phyloP scores from a whole-genome alignment of 768 basidiomycete species.

The Cystobasidium onofrii region DNA sequence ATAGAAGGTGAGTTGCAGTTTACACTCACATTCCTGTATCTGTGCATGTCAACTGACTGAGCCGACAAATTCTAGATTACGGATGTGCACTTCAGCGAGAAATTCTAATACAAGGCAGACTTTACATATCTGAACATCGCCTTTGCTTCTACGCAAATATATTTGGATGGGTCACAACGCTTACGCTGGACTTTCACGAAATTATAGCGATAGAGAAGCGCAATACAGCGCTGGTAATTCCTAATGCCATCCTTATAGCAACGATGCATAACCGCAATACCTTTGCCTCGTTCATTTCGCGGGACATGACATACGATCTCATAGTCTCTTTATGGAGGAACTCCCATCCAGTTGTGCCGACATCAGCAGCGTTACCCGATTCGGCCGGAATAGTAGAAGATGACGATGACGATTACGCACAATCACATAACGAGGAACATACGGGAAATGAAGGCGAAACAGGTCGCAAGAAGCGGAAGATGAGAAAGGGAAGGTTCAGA shows the following conservation, averaged over 20 bases:
- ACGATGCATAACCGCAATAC: constrained; percentile 78
- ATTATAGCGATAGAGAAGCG: constrained; percentile 82
- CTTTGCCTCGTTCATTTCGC: constrained; percentile 90
- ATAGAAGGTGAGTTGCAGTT: constrained; percentile 70
- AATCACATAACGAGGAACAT: constrained; percentile 26
- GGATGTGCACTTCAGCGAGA: constrained; percentile 94
- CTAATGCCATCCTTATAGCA: constrained; percentile 85
- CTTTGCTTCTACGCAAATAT: constrained; percentile 99
- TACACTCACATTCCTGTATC: background rate
- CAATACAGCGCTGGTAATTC: constrained; percentile 96
- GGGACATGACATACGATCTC: constrained; percentile 93
- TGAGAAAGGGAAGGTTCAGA: constrained; percentile 14
- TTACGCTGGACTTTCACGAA: constrained; percentile 79
- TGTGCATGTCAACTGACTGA: background rate
- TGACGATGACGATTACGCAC: constrained; percentile 10
- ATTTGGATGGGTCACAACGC: constrained; percentile 94
- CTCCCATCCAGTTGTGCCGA: constrained; percentile 60
- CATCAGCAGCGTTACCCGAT: constrained; percentile 42
- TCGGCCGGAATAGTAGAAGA: constrained; percentile 21
- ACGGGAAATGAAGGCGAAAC: constrained; percentile 34
- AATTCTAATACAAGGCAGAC: constrained; percentile 86
- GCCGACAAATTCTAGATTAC: constrained; percentile 58
- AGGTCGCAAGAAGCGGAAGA: constrained; percentile 34
- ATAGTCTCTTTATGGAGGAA: constrained; percentile 93
- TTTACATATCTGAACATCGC: constrained; percentile 97